Evolutionary conservation across 306 rosid species (phyloP), one percentile per base, ranked within the genome.

Genomic region (Castanospermum australe): DNA sequence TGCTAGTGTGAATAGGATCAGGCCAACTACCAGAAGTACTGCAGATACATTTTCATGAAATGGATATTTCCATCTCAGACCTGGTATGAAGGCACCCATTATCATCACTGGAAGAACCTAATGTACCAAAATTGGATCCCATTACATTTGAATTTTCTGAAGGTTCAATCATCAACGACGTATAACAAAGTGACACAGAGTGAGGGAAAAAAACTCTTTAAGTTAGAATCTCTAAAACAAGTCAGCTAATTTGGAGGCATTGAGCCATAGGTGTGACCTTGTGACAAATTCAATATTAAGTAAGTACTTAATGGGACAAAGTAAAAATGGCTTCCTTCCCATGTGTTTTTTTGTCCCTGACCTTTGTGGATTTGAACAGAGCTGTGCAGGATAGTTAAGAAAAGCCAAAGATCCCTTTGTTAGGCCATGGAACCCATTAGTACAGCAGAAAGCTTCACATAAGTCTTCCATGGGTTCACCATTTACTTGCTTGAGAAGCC

Each of bases 391-490:
- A 75, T 95, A 95, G 78, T 95, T 95, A 35, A 95, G 99, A 72
- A 86, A 95, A 73, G 99, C 99, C 88, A 95, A 73, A 57, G 99
- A 92, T 5, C 99, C 98, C 84, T 95, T 95, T 83, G 99, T 95
- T 63, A 95, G 90, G 71, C 99, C 98, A 90, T 95, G 99, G 99
- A 95, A 24, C 97, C 98, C 99, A 95, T 92, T 4, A 92, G 90
- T 1, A 92, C 98, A 60, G 89, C 98, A 78, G 99, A 92, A 62
- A 95, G 96, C 87, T 95, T 95, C 79, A 91, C 92, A 74, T 95
- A 95, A 36, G 99, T 95, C 87, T 92, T 92, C 99, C 99, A 95
- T 60, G 99, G 98, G 39, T 95, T 95, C 87, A 95, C 97, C 99
- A 95, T 91, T 86, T 95, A 98, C 90, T 92, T 92, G 82, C 90